Evolutionary conservation across 768 basidiomycete genomes (phyloP), one percentile per base, ranked within the genome.

Genomic region (Rhodotorula babjevae): DNA sequence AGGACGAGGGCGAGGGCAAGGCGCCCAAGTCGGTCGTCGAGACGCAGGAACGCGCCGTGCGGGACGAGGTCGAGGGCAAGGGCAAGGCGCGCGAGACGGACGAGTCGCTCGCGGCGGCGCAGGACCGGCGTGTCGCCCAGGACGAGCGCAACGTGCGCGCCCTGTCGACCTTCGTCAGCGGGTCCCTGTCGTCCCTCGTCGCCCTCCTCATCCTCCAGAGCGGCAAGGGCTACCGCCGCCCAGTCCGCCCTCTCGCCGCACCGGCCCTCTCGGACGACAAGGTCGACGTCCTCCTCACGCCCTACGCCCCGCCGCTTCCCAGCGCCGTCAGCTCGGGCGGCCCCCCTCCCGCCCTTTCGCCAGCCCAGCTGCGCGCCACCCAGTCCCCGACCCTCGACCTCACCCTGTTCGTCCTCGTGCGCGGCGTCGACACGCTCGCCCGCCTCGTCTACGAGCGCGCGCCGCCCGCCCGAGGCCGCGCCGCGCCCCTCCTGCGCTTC

Each of bases 351-450:
- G 23, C 31, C n/a, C 23, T 49, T 33, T 33, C 12, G 10, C 61
- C 18, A 3, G 27, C 33, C 15, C 31, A 58, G 57, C 31, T 11
- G 23, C 61, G 57, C 42, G 46, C 56, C 53, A 36, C 33, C 52
- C 65, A 71, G n/a, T 71, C 70, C 21, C 61, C 71, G 0, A 77
- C 77, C 7, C 71, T 78, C 55, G 75, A 76, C 60, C 42, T 78
- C 27, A 76, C 77, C 10, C 69, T 78, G 25, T 76, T 78, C 53
- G n/a, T 76, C 50, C 63, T 76, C 44, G 75, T 78, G 0, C 64
- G 77, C 4, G 77, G 73, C 31, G 63, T 62, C 52, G 77, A 78
- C 62, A 68, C 75, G 1, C 23, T 69, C 36, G 40, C 72, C 7
- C 60, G 77, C 1, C 44, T 49, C 1, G 16, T 63, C 10, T 70